phyloP scores from a whole-genome alignment of 139 green algal genomes.

The Tetradesmus lagerheimii region DNA sequence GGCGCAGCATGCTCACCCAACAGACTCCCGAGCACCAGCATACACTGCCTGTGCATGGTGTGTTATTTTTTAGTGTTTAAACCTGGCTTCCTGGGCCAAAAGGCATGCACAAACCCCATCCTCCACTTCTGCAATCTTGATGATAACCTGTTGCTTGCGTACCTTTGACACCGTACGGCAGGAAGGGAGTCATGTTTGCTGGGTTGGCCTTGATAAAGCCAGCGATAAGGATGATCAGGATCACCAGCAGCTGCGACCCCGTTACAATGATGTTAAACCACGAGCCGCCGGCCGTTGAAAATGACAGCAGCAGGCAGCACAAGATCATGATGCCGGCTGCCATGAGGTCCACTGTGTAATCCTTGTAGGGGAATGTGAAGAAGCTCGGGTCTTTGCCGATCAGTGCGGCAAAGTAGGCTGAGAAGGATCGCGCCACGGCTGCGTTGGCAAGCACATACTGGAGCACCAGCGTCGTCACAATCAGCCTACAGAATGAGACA shows the following conservation, averaged over 20 bases:
- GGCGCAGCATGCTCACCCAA: no score
- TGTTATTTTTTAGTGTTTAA: no score
- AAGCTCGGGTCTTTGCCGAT: conserved; percentile 53
- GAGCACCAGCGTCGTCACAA: conserved; percentile 22
- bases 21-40: no score
- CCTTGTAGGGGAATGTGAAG: conserved; percentile 56
- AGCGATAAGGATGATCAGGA: conserved; percentile 39
- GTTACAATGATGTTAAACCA: conserved; percentile 39
- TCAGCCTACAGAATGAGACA: background rate
- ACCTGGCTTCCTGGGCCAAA: no score
- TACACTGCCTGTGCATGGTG: no score
- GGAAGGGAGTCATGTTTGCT: conserved; percentile 37
- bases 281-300: conserved; percentile 18
- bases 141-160: no score
- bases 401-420: conserved; percentile 66
- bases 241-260: conserved; percentile 18
- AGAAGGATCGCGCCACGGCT: conserved; percentile 76
- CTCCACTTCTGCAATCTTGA: no score
- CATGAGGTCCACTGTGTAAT: conserved; percentile 67
- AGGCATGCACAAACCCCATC: no score
- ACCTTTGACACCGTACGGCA: conserved; percentile 9
- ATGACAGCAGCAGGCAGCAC: conserved; percentile 44
- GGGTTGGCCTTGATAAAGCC: conserved; percentile 45
- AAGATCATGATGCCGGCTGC: conserved; percentile 54
- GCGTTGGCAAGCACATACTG: conserved; percentile 54